Evolutionary conservation across 2,329 filamentous ascomycete species (phyloP).

Genomic region (Claviceps capensis): DNA sequence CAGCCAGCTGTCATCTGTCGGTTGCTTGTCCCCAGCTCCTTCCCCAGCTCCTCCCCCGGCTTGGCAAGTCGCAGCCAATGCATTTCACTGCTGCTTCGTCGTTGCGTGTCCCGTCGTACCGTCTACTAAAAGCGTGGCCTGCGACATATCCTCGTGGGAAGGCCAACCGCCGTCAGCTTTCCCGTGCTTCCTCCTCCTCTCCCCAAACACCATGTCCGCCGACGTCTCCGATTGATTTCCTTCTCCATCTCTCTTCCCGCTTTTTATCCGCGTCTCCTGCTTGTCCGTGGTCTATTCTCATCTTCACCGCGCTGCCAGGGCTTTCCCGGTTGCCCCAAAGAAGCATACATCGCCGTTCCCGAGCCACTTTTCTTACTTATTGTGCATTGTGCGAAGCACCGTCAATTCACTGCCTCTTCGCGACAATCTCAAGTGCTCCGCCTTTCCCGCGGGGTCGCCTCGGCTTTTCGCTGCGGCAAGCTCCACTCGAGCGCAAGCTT

Average conservation of each 20-base stretch:
- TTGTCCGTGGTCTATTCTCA: background rate
- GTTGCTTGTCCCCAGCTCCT: background rate
- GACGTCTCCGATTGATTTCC: constrained; percentile 4
- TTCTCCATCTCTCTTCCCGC: background rate
- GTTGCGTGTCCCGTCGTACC: background rate
- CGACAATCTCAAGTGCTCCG: background rate
- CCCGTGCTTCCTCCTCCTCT: background rate
- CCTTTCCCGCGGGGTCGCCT: background rate
- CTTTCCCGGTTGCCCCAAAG: background rate
- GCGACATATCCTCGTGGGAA: background rate
- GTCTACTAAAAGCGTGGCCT: background rate
- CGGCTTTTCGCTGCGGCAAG: background rate
- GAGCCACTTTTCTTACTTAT: background rate
- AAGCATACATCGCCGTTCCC: background rate
- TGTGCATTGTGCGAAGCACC: constrained; percentile 1
- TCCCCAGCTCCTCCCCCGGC: background rate
- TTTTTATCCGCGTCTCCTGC: too few species aligned
- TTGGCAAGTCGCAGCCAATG: constrained; percentile 1
- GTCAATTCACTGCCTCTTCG: background rate
- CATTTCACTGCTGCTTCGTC: background rate
- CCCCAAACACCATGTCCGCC: constrained; percentile 4
- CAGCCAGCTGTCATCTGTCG: constrained; percentile 1
- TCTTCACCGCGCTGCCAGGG: background rate
- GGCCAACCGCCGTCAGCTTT: background rate
- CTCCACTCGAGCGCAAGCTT: background rate